Percentiles rank a stretch among this genome's conserved stretches.
Conservation (phyloP, 1,284 basidiomycete genomes). For the Cystobasidiaceae sp. region DNA sequence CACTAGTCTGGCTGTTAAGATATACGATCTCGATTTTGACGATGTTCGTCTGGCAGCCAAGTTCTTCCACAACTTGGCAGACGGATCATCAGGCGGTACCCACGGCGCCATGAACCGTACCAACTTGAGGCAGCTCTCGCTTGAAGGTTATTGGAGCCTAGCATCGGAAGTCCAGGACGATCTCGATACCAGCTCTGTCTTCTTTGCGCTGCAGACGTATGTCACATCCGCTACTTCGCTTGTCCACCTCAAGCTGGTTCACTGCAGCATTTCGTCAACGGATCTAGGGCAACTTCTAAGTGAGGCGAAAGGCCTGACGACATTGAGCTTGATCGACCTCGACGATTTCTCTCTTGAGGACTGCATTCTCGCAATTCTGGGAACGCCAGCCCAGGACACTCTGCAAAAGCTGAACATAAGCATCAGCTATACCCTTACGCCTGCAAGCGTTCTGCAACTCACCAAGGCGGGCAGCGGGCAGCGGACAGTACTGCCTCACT, state of each 20-base stretch:
- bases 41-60: background rate
- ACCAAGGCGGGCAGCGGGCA: background rate
- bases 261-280: background rate
- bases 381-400: background rate
- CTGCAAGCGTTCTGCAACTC: background rate
- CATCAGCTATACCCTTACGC: background rate
- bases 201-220: background rate
- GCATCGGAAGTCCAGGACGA: background rate
- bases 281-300: background rate
- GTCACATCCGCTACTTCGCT: too few relatives aligned
- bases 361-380: background rate
- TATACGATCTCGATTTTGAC: background rate
- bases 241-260: too few relatives aligned
- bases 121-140: background rate
- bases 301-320: background rate
- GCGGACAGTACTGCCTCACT: background rate
- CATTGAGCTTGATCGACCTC: background rate
- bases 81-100: background rate
- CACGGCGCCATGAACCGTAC: background rate
- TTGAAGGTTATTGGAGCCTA: constrained; percentile 1
- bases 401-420: background rate
- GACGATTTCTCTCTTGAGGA: background rate
- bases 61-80: background rate
- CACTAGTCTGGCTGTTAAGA: background rate
- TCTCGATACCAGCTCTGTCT: background rate